Evolutionary conservation across 305 asterid genomes (phyloP).

Genomic region (Solanum hybrid): DNA sequence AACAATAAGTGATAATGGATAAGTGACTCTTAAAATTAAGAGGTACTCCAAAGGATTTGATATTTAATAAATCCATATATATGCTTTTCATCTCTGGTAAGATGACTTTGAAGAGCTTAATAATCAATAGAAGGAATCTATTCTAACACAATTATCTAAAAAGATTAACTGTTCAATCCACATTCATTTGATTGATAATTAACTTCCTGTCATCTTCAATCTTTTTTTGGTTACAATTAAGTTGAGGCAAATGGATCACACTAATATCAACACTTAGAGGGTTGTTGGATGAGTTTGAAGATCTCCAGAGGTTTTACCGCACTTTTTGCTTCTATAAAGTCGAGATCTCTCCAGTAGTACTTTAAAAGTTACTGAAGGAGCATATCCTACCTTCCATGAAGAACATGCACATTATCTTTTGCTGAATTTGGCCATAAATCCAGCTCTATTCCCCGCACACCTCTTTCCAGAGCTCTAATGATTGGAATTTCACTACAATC

Average conservation of each 20-base stretch:
- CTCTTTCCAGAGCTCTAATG: slow-evolving; percentile 38
- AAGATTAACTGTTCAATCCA: not conserved
- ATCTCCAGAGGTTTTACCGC: not conserved
- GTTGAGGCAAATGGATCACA: not conserved
- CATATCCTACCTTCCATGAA: slow-evolving; percentile 40
- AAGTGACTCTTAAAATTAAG: not conserved
- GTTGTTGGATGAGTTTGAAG: not conserved
- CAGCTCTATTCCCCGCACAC: slow-evolving; percentile 47
- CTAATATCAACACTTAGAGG: not conserved
- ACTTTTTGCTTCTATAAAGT: not conserved
- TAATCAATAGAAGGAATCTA: not conserved
- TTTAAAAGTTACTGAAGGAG: not conserved
- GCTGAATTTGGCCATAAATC: slow-evolving; percentile 46
- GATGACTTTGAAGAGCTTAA: not conserved
- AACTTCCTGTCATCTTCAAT: not conserved
- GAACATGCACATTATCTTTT: slow-evolving; percentile 40
- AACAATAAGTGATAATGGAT: not conserved
- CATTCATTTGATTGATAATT: not conserved
- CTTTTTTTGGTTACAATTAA: not conserved
- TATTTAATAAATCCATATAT: not conserved
- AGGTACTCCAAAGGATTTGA: not conserved
- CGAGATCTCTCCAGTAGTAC: not conserved
- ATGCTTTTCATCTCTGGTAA: not conserved
- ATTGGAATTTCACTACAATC: slow-evolving; percentile 44
- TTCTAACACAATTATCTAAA: not conserved